These are phyloP conservation scores for Curvularia sp. DNA, from an alignment of 2,329 filamentous ascomycete species.

Conservation along the genomic window DNA sequence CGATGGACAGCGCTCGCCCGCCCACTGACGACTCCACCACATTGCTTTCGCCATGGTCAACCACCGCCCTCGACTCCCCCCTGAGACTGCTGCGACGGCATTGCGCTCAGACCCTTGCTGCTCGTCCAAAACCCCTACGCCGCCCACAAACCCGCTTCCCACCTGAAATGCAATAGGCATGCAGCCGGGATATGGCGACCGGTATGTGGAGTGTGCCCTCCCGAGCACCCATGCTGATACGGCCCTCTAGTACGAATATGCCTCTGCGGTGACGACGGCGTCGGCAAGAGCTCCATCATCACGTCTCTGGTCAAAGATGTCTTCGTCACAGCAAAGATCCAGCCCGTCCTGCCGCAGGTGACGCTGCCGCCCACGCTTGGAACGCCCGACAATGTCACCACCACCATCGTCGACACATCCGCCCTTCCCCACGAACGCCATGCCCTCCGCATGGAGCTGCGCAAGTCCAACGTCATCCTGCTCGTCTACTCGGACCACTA, in stretches of 20 bases:
- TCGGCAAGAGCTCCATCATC: constrained; percentile 66
- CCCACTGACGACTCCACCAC: constrained; percentile 1
- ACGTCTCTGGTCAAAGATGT: constrained; percentile 96
- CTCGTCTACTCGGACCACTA: constrained; percentile 98
- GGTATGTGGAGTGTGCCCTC: constrained; percentile 27
- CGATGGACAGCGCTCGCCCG: neutral
- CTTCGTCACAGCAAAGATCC: constrained; percentile 95
- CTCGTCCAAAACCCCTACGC: neutral
- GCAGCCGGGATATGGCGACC: constrained; percentile 35
- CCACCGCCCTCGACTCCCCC: constrained; percentile 4
- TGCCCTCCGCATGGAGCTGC: constrained; percentile 88
- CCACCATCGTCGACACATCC: constrained; percentile 96
- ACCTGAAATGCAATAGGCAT: constrained; percentile 26
- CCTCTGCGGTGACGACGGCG: constrained; percentile 91
- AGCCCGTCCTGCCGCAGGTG: constrained; percentile 90
- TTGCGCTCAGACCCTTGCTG: neutral
- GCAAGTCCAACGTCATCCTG: constrained; percentile 95
- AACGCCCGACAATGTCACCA: constrained; percentile 95
- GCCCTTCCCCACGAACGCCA: constrained; percentile 92
- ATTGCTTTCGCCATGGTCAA: constrained; percentile 4
- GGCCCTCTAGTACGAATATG: constrained; percentile 77
- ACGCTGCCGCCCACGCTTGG: constrained; percentile 92
- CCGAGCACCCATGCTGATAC: constrained; percentile 10
- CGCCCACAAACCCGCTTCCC: neutral
- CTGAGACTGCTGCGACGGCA: neutral